Evolutionary conservation across 2,329 filamentous ascomycete species (phyloP).

Genomic region (Rasamsonia emersonii): DNA sequence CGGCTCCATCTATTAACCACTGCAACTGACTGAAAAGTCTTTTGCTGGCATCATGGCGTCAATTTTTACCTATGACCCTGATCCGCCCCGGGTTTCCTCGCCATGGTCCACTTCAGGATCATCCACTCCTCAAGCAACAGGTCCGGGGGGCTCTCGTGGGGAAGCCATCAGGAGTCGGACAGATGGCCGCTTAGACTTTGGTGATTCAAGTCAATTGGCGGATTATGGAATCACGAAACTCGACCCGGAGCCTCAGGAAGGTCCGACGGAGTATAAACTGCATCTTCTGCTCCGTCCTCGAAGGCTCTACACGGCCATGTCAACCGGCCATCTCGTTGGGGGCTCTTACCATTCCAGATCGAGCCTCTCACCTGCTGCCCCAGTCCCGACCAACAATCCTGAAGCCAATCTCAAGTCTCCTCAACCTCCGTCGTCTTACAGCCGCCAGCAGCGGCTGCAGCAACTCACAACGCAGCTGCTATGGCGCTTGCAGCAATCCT

Average conservation of each 20-base stretch:
- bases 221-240: constrained; percentile 65
- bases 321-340: constrained; percentile 50
- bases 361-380: constrained; percentile 14
- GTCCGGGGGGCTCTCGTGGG: constrained; percentile 17
- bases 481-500: constrained; percentile 92
- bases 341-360: constrained; percentile 43
- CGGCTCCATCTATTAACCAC: no score
- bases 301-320: constrained; percentile 63
- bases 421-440: constrained; percentile 51
- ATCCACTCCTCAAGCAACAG: constrained; percentile 28
- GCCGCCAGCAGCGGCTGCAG: constrained; percentile 73
- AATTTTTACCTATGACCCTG: constrained; percentile 88
- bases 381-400: constrained; percentile 18
- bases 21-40: background rate
- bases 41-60: constrained; percentile 61
- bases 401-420: constrained; percentile 27
- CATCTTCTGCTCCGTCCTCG: constrained; percentile 77
- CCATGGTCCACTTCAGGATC: constrained; percentile 66
- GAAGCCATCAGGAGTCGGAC: constrained; percentile 19
- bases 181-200: constrained; percentile 31
- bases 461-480: constrained; percentile 90
- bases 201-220: constrained; percentile 30
- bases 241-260: constrained; percentile 84
- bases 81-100: constrained; percentile 78
- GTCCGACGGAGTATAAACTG: constrained; percentile 93